Conservation (phyloP, 1,139 yeast genomes). For the Candida tetrigidarum region DNA sequence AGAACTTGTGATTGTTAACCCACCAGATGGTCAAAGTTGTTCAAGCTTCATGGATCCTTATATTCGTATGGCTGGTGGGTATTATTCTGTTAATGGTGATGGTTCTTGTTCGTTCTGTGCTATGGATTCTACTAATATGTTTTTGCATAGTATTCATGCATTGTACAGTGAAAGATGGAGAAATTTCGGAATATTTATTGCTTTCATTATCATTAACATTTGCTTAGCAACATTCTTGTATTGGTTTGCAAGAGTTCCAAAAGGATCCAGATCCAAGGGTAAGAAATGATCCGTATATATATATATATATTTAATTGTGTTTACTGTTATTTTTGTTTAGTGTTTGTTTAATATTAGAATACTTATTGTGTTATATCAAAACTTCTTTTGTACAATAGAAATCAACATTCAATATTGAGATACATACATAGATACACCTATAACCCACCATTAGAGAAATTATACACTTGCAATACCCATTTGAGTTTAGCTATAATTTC, state of each 20-base stretch:
- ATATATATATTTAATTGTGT: too few species aligned
- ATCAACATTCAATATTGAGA: too few species aligned
- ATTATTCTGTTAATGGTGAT: constrained; percentile 14
- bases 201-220: constrained; percentile 34
- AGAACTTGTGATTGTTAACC: background rate
- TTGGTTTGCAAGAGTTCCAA: constrained; percentile 80
- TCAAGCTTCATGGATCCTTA: background rate
- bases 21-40: background rate
- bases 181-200: background rate
- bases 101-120: constrained; percentile 56
- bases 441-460: constrained; percentile 18
- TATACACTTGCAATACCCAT: constrained; percentile 54
- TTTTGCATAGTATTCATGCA: constrained; percentile 47
- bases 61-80: background rate
- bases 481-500: constrained; percentile 76
- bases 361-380: too few species aligned
- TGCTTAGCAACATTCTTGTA: constrained; percentile 57
- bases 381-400: too few species aligned
- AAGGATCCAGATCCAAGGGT: constrained; percentile 29
- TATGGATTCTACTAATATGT: constrained; percentile 52
- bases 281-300: constrained; percentile 18
- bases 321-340: too few species aligned
- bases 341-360: too few species aligned
- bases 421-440: background rate
- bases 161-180: constrained; percentile 23